A percentile compares a stretch with the other conserved stretches of the same genome.
phyloP scores from a whole-genome alignment of 306 rosid species.

The Dryas drummondii region DNA sequence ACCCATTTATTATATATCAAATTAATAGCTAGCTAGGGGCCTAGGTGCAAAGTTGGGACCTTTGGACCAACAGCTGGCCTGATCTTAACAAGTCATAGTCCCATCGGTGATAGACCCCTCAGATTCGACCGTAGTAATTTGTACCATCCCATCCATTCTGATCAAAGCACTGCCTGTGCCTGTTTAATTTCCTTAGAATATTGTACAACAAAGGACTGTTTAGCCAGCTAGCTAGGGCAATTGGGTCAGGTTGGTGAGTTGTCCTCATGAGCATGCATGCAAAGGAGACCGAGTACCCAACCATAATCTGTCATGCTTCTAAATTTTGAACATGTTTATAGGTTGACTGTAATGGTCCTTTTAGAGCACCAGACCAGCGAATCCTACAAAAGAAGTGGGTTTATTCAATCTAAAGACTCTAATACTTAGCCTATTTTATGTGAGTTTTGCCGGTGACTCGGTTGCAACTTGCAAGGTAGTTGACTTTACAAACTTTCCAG shows the following conservation, averaged over 20 bases:
- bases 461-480: neutral
- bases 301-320: constrained; percentile 5
- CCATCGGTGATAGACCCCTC: neutral
- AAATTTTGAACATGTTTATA: neutral
- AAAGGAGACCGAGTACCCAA: neutral
- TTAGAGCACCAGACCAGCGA: constrained; percentile 1
- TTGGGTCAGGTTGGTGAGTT: neutral
- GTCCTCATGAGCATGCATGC: neutral
- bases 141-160: neutral
- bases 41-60: neutral
- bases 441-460: too few relatives aligned
- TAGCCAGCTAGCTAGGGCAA: neutral
- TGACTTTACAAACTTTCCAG: neutral
- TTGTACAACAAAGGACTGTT: neutral
- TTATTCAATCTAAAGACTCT: too few relatives aligned
- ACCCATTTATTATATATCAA: too few relatives aligned
- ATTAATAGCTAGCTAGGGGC: too few relatives aligned
- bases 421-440: too few relatives aligned
- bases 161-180: neutral
- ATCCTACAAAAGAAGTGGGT: neutral
- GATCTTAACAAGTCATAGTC: neutral
- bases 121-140: neutral
- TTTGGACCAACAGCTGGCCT: neutral
- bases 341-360: neutral
- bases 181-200: neutral